A percentile compares a stretch with the other conserved stretches of the same genome.
phyloP scores from a whole-genome alignment of 208 protist genomes.

The Naegleria fowleri region DNA sequence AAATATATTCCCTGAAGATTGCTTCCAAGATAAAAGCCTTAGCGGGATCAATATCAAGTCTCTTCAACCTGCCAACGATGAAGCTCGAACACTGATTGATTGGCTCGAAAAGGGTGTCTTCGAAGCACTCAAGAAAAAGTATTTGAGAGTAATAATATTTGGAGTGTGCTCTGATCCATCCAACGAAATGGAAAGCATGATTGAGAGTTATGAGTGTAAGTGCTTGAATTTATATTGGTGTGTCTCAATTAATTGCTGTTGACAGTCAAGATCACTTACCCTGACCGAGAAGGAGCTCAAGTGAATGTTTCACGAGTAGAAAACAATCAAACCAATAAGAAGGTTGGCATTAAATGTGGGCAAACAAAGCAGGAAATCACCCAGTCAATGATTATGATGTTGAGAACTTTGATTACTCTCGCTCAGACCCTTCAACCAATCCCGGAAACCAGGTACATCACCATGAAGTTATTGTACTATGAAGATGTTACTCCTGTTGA shows the following conservation, averaged over 20 bases:
- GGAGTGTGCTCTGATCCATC: conserved; percentile 21
- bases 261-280: conserved; percentile 24
- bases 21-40: conserved; percentile 32
- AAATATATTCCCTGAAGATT: conserved; percentile 26
- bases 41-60: conserved; percentile 36
- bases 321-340: not conserved
- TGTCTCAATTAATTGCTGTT: not conserved
- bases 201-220: conserved; percentile 36
- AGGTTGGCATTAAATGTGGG: not conserved
- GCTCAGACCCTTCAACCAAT: conserved; percentile 32
- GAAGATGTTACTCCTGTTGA: conserved; percentile 29
- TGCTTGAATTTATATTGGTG: not conserved
- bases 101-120: conserved; percentile 45
- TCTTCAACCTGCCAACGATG: conserved; percentile 7
- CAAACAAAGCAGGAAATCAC: conserved; percentile 31
- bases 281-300: not conserved
- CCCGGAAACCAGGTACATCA: conserved; percentile 30
- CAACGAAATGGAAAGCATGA: conserved; percentile 2
- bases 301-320: not conserved
- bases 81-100: conserved; percentile 33
- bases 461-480: conserved; percentile 32
- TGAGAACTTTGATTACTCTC: conserved; percentile 31
- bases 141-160: conserved; percentile 27
- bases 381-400: conserved; percentile 32
- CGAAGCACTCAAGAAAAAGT: conserved; percentile 41